These are phyloP conservation scores for Meyerozyma smithsonii DNA, from an alignment of 1,139 yeast species.

Conservation along the genomic window DNA sequence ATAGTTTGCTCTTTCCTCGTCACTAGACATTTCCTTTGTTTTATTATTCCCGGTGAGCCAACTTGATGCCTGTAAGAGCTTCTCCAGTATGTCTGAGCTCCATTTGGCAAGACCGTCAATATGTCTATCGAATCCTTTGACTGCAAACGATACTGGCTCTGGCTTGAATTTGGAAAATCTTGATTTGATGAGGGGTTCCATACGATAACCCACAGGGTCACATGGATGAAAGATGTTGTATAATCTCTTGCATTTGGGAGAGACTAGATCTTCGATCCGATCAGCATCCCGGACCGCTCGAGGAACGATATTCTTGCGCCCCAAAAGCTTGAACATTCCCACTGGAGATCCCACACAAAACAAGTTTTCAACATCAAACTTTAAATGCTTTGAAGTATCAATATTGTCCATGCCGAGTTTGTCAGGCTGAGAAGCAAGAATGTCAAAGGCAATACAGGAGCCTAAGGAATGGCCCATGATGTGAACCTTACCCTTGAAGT, in stretches of 20 bases:
- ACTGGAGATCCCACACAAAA: conserved; percentile 88
- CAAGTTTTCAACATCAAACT: conserved; percentile 68
- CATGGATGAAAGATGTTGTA: conserved; percentile 84
- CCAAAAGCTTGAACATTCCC: conserved; percentile 75
- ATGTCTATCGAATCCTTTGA: conserved; percentile 43
- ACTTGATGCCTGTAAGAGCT: conserved; percentile 40
- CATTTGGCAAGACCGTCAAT: conserved; percentile 34
- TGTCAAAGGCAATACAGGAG: conserved; percentile 77
- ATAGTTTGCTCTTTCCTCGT: conserved; percentile 10
- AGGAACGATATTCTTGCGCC: conserved; percentile 49
- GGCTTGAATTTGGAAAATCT: conserved; percentile 56
- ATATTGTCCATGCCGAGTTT: conserved; percentile 15
- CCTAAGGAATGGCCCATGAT: conserved; percentile 91
- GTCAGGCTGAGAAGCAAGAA: conserved; percentile 56
- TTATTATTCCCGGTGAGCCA: conserved; percentile 30
- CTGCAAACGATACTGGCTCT: conserved; percentile 53
- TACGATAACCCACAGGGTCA: conserved; percentile 83
- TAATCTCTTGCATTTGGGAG: conserved; percentile 55
- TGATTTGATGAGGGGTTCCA: conserved; percentile 72
- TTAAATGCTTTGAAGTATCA: conserved; percentile 33
- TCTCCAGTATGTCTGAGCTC: conserved; percentile 43
- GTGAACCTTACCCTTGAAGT: conserved; percentile 74
- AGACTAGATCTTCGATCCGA: conserved; percentile 15
- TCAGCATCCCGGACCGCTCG: conserved; percentile 21
- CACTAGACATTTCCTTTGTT: conserved; percentile 12